Conservation (phyloP, 306 rosid species). For the Macrotyloma uniflorum region DNA sequence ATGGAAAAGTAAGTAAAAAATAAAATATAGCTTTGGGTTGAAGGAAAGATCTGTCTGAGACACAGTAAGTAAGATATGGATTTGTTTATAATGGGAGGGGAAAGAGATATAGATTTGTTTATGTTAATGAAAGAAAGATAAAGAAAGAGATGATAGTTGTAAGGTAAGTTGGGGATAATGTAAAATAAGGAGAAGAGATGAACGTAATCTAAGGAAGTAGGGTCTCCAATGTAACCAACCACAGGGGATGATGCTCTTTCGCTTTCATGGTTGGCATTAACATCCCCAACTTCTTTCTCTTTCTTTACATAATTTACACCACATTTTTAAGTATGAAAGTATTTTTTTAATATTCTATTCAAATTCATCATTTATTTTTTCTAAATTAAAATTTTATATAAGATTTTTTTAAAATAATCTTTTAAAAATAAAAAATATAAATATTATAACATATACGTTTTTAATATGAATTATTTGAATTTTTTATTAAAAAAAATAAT, state of each 20-base stretch:
- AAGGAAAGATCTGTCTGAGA: neutral
- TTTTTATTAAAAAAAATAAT: too few species aligned
- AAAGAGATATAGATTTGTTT: slow-evolving; percentile 21
- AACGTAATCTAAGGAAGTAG: slow-evolving; percentile 55
- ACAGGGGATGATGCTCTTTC: slow-evolving; percentile 26
- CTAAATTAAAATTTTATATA: too few species aligned
- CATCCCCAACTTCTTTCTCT: neutral
- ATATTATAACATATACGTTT: too few species aligned
- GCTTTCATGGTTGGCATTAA: slow-evolving; percentile 28
- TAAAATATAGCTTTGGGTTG: neutral
- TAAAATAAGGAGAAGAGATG: slow-evolving; percentile 44
- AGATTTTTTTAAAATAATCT: too few species aligned
- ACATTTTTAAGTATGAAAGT: too few species aligned
- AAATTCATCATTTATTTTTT: too few species aligned
- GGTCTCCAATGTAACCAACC: slow-evolving; percentile 20
- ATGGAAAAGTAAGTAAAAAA: neutral
- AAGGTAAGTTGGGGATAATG: slow-evolving; percentile 69
- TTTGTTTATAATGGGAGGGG: slow-evolving; percentile 10
- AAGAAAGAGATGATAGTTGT: slow-evolving; percentile 41
- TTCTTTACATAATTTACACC: too few species aligned
- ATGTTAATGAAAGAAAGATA: neutral
- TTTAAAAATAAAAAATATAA: too few species aligned
- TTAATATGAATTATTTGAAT: too few species aligned
- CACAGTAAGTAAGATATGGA: slow-evolving; percentile 42
- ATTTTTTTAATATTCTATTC: too few species aligned